Conservation (phyloP, 768 basidiomycete genomes). For the Steccherinum ochraceum region DNA sequence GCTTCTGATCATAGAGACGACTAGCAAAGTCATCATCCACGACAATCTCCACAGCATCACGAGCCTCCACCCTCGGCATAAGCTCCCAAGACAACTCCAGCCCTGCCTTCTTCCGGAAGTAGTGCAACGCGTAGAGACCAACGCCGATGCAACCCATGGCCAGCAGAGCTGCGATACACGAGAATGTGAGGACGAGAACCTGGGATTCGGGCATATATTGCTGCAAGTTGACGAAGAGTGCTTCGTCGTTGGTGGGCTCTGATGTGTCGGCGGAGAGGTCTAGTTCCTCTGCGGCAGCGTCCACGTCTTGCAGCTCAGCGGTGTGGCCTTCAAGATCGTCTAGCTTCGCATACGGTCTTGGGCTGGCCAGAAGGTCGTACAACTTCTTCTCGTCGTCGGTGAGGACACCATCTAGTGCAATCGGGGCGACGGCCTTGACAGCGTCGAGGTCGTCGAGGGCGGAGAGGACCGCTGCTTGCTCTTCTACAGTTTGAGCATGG, state of each 20-base stretch:
- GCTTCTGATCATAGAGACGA: neutral
- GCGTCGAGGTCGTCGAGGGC: conserved; percentile 21
- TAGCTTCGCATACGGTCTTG: conserved; percentile 11
- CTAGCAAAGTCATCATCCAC: neutral
- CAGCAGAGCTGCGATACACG: conserved; percentile 15
- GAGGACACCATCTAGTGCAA: conserved; percentile 12
- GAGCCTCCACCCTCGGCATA: conserved; percentile 16
- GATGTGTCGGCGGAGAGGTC: neutral
- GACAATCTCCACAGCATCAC: neutral
- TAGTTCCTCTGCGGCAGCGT: neutral
- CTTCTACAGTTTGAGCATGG: conserved; percentile 22
- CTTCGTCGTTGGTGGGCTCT: conserved; percentile 1
- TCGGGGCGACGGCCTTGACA: conserved; percentile 25
- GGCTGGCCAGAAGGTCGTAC: conserved; percentile 16
- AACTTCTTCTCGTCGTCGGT: conserved; percentile 22
- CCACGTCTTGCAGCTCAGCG: neutral
- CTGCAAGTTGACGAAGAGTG: neutral
- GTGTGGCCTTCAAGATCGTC: conserved; percentile 12
- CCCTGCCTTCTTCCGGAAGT: conserved; percentile 8
- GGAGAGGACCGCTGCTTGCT: conserved; percentile 25
- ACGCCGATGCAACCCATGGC: conserved; percentile 17
- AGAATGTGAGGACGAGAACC: conserved; percentile 14
- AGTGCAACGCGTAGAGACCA: conserved; percentile 15
- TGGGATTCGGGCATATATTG: conserved; percentile 3
- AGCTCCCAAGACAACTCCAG: conserved; percentile 16